Base-by-base conservation (phyloP, 768 basidiomycete genomes). In the Xerocomus potaroensis region DNA sequence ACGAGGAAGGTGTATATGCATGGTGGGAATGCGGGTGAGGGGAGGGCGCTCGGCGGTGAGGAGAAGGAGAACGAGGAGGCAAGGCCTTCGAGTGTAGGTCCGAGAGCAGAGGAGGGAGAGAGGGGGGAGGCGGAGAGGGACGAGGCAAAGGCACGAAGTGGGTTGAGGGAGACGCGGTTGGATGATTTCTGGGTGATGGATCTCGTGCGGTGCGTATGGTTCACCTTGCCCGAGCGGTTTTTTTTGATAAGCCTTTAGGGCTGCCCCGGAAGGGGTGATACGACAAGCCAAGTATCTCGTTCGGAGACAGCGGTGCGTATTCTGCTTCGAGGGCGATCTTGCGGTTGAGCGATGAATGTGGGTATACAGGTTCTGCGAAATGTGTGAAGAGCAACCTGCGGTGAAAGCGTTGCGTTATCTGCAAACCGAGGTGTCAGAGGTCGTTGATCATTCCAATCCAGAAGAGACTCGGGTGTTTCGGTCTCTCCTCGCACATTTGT, bases 181-280 rank as follows among this genome's bases (percentile, higher is more conserved):
- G 80, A 85, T 57, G 88, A 90, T 62, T 81, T 91, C 51, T 91
- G 89, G 88, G 73, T 70, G 62, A 84, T 89, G 37, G 37, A 23
- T n/a, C 37, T 38, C 12, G 15, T 38, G 37, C 19, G 37, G 37
- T 38, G 37, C 15, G 37, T 26, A 14, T 22, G 19, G 10, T 35
- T 19, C 9, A 18, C 18, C 14, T n/a, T 12, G 6, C 19, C 21
- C 15, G 19, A 19, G 19, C 12, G 33, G 31, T 8, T 16, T 1
- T 23, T 19, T 54, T 24, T 38, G 26, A 9, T 31, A 7, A 31
- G 8, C 6, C 32, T 26, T 31, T 40, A 91, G 88, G 56, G 78
- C 80, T n/a, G 72, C 71, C 4, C 66, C 76, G 2, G 77, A 79
- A 37, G 84, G 84, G 52, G 72, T 88, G 7, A 70, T 86, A 36